phyloP scores from a whole-genome alignment of 192 early-diverging fungal genomes.

The Funneliformis mosseae region DNA sequence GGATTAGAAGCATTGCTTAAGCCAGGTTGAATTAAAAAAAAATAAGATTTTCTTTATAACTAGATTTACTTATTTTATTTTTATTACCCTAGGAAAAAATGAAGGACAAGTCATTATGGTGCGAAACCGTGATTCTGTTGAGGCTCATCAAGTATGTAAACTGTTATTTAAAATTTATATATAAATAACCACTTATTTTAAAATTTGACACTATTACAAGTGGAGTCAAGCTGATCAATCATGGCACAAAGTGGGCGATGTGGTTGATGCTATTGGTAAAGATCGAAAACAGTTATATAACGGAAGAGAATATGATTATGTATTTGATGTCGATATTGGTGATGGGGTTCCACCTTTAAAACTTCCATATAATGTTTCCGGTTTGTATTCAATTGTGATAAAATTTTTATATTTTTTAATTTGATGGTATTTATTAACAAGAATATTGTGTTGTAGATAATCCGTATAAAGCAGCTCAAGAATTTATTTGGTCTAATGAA shows the following conservation, averaged over 20 bases:
- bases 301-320: constrained; percentile 94
- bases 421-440: neutral
- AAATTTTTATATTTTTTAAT: neutral
- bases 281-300: constrained; percentile 77
- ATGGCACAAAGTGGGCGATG: constrained; percentile 92
- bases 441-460: constrained; percentile 67
- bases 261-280: constrained; percentile 85
- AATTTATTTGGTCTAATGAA: constrained; percentile 82
- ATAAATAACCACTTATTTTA: too few relatives aligned
- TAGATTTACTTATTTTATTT: neutral
- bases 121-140: constrained; percentile 67
- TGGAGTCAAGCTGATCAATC: constrained; percentile 62
- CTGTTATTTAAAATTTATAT: too few relatives aligned
- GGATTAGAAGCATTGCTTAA: constrained; percentile 70
- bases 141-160: constrained; percentile 76
- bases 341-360: constrained; percentile 82
- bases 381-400: constrained; percentile 39
- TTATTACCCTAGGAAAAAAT: constrained; percentile 54
- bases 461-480: constrained; percentile 89
- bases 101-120: constrained; percentile 94
- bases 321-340: constrained; percentile 96
- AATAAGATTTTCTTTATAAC: neutral
- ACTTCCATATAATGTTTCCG: constrained; percentile 87
- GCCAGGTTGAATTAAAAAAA: constrained; percentile 50
- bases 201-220: constrained; percentile 36